Base-by-base conservation (phyloP, 345 rosid species). In the Salix udensis region DNA sequence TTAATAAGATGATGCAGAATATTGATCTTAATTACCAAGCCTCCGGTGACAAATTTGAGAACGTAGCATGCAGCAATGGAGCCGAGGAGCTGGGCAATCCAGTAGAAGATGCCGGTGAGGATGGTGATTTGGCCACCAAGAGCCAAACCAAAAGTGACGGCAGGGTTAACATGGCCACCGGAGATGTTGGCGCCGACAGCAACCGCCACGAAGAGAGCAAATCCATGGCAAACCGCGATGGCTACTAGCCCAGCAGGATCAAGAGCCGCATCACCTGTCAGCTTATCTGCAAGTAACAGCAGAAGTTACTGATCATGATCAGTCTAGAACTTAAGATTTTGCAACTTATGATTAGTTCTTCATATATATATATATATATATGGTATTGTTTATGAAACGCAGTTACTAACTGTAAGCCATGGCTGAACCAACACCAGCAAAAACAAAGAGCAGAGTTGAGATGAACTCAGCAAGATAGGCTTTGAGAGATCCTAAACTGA, bases 81-180 rank as follows among this genome's bases (percentile, higher is more conserved):
- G 77, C 98, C 97, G 48, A 88, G 80, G 74, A 94, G 97, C 82
- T 94, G 98, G 75, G 98, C 95, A 19, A 94, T 79, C 95, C 94
- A 91, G 85, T 94, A 94, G 87, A 94, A 90, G 79, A 94, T 82
- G 78, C 97, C 91, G 14, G 97, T 91, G 80, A 94, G 91, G 82
- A 94, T 55, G 78, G 97, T 91, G 87, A 94, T 92, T 52, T 92
- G 95, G 68, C 98, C 98, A 65, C 97, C 97, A 11, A 94, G 87
- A 76, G 97, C 97, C 82, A 94, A 83, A 9, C 98, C 97, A 40
- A 91, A 88, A 67, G 98, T 94, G 74, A 94, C 97, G 12, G 97
- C 97, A 6, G 98, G 98, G 87, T 94, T 92, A 34, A 94, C 98
- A 73, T 94, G 98, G 28, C 98, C 97, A 42, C 97, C 97, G 13